Percentiles rank a stretch among this genome's conserved stretches.
Conservation (phyloP, 495 filamentous ascomycete species). For the Trichoderma orchidacearum region DNA sequence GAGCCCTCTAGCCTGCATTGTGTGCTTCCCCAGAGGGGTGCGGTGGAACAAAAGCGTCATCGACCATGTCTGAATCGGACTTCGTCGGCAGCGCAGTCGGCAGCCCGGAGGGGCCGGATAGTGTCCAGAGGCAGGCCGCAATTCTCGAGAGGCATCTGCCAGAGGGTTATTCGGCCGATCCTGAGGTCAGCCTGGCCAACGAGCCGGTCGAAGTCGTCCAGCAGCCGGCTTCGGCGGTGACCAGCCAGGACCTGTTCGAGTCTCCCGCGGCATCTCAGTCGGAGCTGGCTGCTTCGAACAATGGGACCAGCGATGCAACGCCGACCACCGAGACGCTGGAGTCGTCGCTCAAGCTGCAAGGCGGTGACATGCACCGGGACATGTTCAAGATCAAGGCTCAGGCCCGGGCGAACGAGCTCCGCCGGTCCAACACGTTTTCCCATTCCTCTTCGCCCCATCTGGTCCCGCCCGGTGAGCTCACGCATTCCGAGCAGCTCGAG, state of each 20-base stretch:
- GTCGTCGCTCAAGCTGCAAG: constrained; percentile 49
- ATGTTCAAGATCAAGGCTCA: constrained; percentile 50
- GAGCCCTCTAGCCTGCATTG: not conserved
- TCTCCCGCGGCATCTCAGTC: not conserved
- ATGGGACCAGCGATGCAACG: not conserved
- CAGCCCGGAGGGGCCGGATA: not conserved
- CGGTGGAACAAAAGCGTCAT: not conserved
- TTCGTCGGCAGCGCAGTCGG: not conserved
- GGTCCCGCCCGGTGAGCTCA: constrained; percentile 14
- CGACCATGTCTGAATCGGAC: not conserved
- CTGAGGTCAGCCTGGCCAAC: constrained; percentile 1
- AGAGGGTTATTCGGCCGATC: constrained; percentile 1
- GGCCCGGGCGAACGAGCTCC: constrained; percentile 30
- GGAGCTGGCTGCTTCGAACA: not conserved
- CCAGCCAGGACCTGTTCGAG: not conserved
- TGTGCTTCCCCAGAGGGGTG: not conserved
- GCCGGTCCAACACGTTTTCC: constrained; percentile 47
- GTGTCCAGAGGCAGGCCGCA: not conserved
- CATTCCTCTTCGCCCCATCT: constrained; percentile 15
- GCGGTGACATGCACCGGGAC: constrained; percentile 55
- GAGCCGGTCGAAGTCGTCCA: not conserved
- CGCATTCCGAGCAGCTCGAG: constrained; percentile 35
- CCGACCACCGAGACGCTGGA: constrained; percentile 12
- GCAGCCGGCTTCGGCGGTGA: not conserved
- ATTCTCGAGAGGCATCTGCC: constrained; percentile 1